phyloP scores from a whole-genome alignment of 768 basidiomycete species.

The Naganishia kalamii region DNA sequence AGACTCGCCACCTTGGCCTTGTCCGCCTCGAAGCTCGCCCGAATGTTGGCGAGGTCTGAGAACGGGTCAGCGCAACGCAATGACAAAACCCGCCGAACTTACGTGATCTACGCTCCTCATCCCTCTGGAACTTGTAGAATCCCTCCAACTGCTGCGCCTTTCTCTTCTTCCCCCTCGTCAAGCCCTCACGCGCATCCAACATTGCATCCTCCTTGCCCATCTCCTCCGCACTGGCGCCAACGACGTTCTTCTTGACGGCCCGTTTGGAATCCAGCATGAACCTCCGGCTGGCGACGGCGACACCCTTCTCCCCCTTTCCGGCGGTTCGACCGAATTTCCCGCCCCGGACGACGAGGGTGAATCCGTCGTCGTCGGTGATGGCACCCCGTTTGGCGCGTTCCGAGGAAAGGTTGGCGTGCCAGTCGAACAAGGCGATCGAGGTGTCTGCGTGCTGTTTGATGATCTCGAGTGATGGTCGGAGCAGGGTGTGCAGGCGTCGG shows the following conservation, averaged over 20 bases:
- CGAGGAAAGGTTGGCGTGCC: slow-evolving; percentile 49
- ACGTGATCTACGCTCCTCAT: slow-evolving; percentile 83
- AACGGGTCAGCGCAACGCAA: slow-evolving; percentile 29
- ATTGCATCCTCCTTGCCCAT: slow-evolving; percentile 27
- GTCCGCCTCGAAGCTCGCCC: slow-evolving; percentile 79
- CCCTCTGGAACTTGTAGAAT: slow-evolving; percentile 86
- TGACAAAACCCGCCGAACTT: slow-evolving; percentile 26
- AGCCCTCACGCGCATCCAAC: slow-evolving; percentile 46
- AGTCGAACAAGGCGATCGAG: slow-evolving; percentile 69
- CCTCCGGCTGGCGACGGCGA: slow-evolving; percentile 59
- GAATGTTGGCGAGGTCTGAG: slow-evolving; percentile 58
- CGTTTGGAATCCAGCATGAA: slow-evolving; percentile 47
- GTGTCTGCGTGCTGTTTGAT: slow-evolving; percentile 76
- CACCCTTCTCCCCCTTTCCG: slow-evolving; percentile 76
- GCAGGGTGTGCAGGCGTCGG: slow-evolving; percentile 55
- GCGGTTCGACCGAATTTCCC: slow-evolving; percentile 82
- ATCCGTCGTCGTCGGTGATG: slow-evolving; percentile 88
- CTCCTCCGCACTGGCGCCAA: slow-evolving; percentile 30
- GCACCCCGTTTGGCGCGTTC: slow-evolving; percentile 54
- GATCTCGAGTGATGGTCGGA: slow-evolving; percentile 68
- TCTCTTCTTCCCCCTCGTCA: slow-evolving; percentile 62
- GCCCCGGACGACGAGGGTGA: slow-evolving; percentile 86
- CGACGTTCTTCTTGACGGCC: slow-evolving; percentile 24
- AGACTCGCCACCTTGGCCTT: slow-evolving; percentile 74
- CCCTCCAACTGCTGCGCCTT: slow-evolving; percentile 49